Conservation (phyloP, 371 early-diverging fungal genomes). For the Mortierella sp. region DNA sequence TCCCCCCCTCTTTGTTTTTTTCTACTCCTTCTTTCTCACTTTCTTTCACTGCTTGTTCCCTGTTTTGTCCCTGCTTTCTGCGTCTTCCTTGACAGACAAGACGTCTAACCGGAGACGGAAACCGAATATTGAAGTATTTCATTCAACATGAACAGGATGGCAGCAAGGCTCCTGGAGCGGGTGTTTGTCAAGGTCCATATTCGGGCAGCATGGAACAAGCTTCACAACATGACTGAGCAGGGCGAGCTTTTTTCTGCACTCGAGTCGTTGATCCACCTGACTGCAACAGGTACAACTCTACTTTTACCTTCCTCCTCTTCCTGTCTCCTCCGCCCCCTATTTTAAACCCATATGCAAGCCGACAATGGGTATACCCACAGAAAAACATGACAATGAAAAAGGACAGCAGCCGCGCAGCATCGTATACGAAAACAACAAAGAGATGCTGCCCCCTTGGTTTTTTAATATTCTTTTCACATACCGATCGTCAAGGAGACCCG, state of each 20-base stretch:
- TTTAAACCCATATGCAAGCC: too few species aligned
- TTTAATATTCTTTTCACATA: too few species aligned
- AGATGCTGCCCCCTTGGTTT: too few species aligned
- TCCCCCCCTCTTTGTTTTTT: neutral
- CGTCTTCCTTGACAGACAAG: too few species aligned
- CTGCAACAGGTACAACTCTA: slow-evolving; percentile 37
- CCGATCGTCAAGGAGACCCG: neutral
- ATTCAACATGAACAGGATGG: slow-evolving; percentile 41
- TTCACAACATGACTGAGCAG: slow-evolving; percentile 50
- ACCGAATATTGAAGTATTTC: too few species aligned
- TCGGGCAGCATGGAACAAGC: slow-evolving; percentile 54
- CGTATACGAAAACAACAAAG: too few species aligned
- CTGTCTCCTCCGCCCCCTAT: neutral
- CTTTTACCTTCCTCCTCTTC: neutral
- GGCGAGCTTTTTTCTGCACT: slow-evolving; percentile 43
- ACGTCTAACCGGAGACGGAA: too few species aligned
- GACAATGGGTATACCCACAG: neutral
- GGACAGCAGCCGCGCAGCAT: too few species aligned
- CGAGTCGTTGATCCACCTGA: slow-evolving; percentile 52
- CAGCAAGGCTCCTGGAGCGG: slow-evolving; percentile 37
- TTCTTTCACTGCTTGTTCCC: neutral
- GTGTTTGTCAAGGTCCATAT: slow-evolving; percentile 55
- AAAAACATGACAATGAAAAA: neutral
- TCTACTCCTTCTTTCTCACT: neutral
- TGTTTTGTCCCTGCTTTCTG: too few species aligned